Percentiles rank a stretch among this genome's conserved stretches.
Evolutionary conservation across 2,329 filamentous ascomycete species (phyloP).

Genomic region (Rhynchosporium agropyri): DNA sequence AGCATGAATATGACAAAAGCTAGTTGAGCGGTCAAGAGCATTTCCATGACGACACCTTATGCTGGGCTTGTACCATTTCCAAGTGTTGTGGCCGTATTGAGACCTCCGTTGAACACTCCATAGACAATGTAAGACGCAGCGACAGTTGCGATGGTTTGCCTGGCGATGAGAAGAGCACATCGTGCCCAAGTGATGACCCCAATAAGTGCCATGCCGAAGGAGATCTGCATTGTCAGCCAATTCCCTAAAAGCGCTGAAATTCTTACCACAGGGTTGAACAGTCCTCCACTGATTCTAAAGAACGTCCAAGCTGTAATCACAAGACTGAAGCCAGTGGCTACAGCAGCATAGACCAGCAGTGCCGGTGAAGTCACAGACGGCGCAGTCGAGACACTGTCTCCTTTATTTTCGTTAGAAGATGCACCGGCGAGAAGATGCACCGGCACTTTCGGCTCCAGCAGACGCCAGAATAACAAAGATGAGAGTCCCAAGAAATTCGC

Average conservation of each 20-base stretch:
- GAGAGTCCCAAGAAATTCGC: conserved; percentile 56
- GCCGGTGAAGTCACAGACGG: conserved; percentile 20
- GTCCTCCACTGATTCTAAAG: conserved; percentile 53
- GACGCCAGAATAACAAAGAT: conserved; percentile 42
- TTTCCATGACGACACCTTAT: conserved; percentile 54
- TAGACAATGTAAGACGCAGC: conserved; percentile 48
- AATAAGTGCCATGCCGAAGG: conserved; percentile 45
- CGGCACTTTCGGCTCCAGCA: conserved; percentile 35
- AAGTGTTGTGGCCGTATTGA: conserved; percentile 49
- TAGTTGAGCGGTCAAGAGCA: conserved; percentile 52
- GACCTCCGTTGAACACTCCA: conserved; percentile 48
- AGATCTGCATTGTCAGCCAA: conserved; percentile 37
- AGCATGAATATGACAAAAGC: conserved; percentile 55
- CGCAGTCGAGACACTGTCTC: conserved; percentile 33
- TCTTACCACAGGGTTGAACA: conserved; percentile 54
- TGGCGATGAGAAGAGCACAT: conserved; percentile 40
- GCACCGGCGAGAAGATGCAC: conserved; percentile 37
- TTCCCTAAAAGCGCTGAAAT: neutral
- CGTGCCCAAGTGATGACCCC: conserved; percentile 43
- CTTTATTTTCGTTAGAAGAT: conserved; percentile 41
- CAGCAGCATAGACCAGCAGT: conserved; percentile 38
- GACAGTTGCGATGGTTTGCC: conserved; percentile 44
- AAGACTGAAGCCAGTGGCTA: conserved; percentile 42
- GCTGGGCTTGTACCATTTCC: conserved; percentile 46
- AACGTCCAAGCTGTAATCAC: conserved; percentile 51